Percentiles rank a stretch among this genome's conserved stretches.
Conservation (phyloP, 305 asterid species). For the Petunia hybrid region DNA sequence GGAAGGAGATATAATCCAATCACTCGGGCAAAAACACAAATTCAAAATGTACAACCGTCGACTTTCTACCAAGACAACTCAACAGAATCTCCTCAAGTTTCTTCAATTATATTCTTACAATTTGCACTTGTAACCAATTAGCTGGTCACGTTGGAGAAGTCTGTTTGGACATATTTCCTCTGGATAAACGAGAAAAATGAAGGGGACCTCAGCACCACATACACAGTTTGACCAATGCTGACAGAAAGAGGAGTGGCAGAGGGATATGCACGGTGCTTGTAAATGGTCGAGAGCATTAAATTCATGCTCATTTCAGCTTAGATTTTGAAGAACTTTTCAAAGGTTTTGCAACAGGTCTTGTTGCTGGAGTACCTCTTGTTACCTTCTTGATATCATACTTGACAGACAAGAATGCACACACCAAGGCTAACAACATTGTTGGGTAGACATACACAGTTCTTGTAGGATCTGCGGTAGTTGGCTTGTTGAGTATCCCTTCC, state of each 20-base stretch:
- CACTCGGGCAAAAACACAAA: not conserved
- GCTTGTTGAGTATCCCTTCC: constrained; percentile 88
- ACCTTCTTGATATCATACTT: constrained; percentile 75
- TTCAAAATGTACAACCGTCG: not conserved
- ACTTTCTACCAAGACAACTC: not conserved
- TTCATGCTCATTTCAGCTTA: constrained; percentile 61
- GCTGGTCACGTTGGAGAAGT: not conserved
- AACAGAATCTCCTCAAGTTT: not conserved
- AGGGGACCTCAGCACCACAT: not conserved
- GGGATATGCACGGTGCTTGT: not conserved
- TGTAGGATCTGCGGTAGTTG: constrained; percentile 62
- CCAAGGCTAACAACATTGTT: constrained; percentile 82
- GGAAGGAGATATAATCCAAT: too few species aligned
- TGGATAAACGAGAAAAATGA: not conserved
- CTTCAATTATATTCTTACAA: not conserved
- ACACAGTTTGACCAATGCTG: not conserved
- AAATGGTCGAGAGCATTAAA: not conserved
- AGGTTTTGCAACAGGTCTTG: constrained; percentile 74
- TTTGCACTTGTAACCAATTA: not conserved
- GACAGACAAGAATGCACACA: constrained; percentile 79
- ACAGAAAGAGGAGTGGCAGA: not conserved
- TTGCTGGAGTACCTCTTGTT: constrained; percentile 50
- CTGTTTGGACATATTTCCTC: not conserved
- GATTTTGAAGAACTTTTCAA: constrained; percentile 74
- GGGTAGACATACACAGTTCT: constrained; percentile 86